Percentiles rank a stretch among this genome's conserved stretches.
Conservation (phyloP, 768 basidiomycete genomes). For the Steccherinum ochraceum region DNA sequence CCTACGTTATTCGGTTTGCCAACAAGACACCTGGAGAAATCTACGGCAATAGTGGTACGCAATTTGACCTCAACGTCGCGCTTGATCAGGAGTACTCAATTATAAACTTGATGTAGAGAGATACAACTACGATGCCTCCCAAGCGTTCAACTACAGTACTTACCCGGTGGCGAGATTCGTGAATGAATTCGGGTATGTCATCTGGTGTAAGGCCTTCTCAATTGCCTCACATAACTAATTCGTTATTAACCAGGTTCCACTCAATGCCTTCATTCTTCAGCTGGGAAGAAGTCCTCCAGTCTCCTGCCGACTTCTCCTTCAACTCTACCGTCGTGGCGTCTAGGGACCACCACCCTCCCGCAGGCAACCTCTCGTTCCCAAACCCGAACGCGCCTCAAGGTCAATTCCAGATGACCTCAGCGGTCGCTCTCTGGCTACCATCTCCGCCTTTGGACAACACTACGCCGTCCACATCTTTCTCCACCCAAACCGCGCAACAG, state of each 20-base stretch:
- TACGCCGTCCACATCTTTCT: conserved; percentile 27
- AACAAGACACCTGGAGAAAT: conserved; percentile 47
- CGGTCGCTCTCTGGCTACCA: conserved; percentile 50
- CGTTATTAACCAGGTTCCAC: conserved; percentile 40
- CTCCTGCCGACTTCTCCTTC: conserved; percentile 47
- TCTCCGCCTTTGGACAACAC: neutral
- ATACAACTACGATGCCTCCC: conserved; percentile 47
- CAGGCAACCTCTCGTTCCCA: conserved; percentile 44
- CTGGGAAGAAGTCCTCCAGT: conserved; percentile 50
- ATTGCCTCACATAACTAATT: neutral
- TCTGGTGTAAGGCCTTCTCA: neutral
- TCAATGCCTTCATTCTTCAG: conserved; percentile 59
- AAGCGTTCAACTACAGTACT: conserved; percentile 48
- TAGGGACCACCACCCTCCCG: conserved; percentile 50
- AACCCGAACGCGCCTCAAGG: conserved; percentile 50
- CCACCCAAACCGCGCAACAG: conserved; percentile 28
- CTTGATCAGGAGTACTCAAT: neutral
- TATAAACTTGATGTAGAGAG: conserved; percentile 34
- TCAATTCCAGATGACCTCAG: conserved; percentile 45
- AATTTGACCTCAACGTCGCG: neutral
- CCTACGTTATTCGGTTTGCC: conserved; percentile 42
- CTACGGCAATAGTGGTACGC: conserved; percentile 47
- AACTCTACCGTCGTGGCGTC: conserved; percentile 52
- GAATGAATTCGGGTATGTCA: conserved; percentile 49
- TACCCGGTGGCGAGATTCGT: conserved; percentile 50